phyloP scores from a whole-genome alignment of 305 asterid species.

The Fraxinus albicans region DNA sequence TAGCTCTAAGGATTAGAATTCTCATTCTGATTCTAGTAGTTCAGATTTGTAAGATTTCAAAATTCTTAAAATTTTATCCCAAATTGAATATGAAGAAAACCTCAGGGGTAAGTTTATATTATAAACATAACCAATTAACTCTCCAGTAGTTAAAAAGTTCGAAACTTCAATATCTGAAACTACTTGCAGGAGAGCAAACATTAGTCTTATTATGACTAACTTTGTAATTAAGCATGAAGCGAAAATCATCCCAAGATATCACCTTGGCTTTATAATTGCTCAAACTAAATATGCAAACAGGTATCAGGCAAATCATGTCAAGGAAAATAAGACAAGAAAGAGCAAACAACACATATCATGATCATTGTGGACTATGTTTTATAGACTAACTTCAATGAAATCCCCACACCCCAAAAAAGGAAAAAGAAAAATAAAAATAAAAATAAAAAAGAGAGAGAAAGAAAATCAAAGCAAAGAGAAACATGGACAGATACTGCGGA shows the following conservation, averaged over 20 bases:
- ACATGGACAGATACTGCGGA: too few species aligned
- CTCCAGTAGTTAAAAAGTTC: background rate
- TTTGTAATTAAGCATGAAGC: background rate
- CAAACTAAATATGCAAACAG: background rate
- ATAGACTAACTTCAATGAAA: background rate
- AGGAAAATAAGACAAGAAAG: background rate
- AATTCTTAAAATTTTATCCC: background rate
- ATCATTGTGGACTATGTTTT: background rate
- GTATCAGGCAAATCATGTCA: background rate
- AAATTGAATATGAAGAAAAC: background rate
- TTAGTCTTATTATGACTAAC: background rate
- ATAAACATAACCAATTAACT: background rate
- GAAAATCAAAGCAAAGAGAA: background rate
- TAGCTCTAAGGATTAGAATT: background rate
- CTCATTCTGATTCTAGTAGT: background rate
- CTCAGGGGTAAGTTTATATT: background rate
- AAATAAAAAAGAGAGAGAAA: background rate
- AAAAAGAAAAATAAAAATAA: background rate
- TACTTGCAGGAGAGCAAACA: background rate
- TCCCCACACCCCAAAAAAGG: background rate
- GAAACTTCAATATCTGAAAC: background rate
- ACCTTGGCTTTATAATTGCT: background rate
- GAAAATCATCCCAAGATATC: background rate
- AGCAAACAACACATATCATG: background rate
- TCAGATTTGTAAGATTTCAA: background rate